phyloP scores from a whole-genome alignment of 1,139 yeast species.

The Pneumocystis sp. region DNA sequence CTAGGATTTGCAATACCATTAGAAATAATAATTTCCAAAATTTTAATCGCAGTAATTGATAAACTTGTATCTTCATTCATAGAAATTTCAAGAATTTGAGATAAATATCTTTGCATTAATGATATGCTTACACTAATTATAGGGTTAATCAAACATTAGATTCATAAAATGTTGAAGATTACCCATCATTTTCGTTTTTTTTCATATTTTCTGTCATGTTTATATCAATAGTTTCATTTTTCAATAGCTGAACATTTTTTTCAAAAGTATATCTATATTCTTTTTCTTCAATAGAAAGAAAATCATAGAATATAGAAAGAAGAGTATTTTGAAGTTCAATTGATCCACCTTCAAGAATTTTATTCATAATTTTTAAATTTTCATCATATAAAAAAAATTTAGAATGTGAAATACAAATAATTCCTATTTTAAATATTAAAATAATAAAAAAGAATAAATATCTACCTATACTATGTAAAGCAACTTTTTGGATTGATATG shows the following conservation, averaged over 20 bases:
- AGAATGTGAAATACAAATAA: slow-evolving; percentile 46
- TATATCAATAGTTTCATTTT: neutral
- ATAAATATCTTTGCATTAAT: slow-evolving; percentile 48
- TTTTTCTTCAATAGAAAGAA: slow-evolving; percentile 31
- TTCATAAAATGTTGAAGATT: neutral
- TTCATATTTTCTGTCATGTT: neutral
- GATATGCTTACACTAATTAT: slow-evolving; percentile 41
- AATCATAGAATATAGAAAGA: slow-evolving; percentile 40
- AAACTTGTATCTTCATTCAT: slow-evolving; percentile 31
- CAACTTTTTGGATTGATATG: slow-evolving; percentile 31
- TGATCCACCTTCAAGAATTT: slow-evolving; percentile 22
- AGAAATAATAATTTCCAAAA: slow-evolving; percentile 40
- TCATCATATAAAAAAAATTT: slow-evolving; percentile 43
- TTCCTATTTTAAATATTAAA: slow-evolving; percentile 20
- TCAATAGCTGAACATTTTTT: slow-evolving; percentile 22
- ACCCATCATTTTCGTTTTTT: neutral
- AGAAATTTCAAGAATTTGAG: slow-evolving; percentile 36
- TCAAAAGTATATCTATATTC: slow-evolving; percentile 32
- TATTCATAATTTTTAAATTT: slow-evolving; percentile 40
- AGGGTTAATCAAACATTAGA: neutral
- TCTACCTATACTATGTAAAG: slow-evolving; percentile 35
- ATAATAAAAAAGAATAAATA: neutral
- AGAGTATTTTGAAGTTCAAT: slow-evolving; percentile 35
- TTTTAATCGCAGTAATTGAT: slow-evolving; percentile 38
- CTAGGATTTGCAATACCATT: slow-evolving; percentile 67